Percentiles rank a stretch among this genome's conserved stretches.
These are phyloP conservation scores for Nannochloropsis oceanica DNA, from an alignment of 108 stramenopile genomes.

Conservation along the genomic window DNA sequence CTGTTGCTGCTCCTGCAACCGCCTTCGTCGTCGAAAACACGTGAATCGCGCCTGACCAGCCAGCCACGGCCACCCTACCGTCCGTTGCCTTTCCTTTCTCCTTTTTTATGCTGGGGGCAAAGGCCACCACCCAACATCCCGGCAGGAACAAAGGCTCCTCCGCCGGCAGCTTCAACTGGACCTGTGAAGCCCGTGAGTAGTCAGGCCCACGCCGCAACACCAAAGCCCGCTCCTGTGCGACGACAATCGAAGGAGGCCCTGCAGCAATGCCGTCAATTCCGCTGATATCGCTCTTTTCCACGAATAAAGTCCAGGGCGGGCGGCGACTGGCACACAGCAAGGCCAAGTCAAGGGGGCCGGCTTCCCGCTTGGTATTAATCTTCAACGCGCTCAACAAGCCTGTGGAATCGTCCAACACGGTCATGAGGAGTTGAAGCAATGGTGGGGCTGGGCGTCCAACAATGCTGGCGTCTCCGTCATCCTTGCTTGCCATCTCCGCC, in stretches of 20 bases:
- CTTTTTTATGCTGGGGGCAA: not conserved
- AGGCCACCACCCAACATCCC: not conserved
- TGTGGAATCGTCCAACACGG: not conserved
- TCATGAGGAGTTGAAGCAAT: not conserved
- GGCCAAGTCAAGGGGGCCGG: not conserved
- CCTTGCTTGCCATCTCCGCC: not conserved
- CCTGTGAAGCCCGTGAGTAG: not conserved
- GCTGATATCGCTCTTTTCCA: not conserved
- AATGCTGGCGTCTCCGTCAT: no score
- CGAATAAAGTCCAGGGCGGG: not conserved
- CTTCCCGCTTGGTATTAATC: not conserved
- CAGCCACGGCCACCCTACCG: not conserved
- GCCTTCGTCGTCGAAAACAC: not conserved
- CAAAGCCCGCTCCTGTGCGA: not conserved
- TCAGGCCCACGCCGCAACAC: not conserved
- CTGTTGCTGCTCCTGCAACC: not conserved
- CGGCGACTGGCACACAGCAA: not conserved
- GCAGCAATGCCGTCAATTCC: not conserved
- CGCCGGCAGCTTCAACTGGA: not conserved
- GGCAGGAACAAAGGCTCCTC: not conserved
- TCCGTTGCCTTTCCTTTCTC: no score
- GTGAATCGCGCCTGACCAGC: not conserved
- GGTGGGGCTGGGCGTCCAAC: not conserved
- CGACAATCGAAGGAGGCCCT: not conserved
- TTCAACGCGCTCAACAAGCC: not conserved